Evolutionary conservation across 2,329 filamentous ascomycete species (phyloP), one percentile per base, ranked within the genome.

Genomic region (Trichophyton benhamiae): DNA sequence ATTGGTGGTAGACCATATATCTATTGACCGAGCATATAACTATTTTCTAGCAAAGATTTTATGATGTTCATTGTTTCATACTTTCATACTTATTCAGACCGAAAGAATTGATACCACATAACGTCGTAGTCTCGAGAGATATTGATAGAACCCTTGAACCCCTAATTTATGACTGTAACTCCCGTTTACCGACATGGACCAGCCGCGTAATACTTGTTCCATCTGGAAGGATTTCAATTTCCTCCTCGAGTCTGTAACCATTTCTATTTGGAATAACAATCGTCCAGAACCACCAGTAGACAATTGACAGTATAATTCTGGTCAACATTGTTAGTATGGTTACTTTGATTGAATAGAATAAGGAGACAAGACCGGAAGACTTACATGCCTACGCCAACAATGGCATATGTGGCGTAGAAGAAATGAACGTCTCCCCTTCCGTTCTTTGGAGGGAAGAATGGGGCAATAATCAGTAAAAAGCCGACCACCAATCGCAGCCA

Each of bases 241-340:
- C 78, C 66, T 89, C 86, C 66, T 87, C 83, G 1, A 89, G 72
- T 13, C 70, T 78, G 68, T 87, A 88, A 0, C 80, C 79, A 58
- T 80, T 77, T 72, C 80, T 80, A 48, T 72, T 75, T 1, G 87
- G 87, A 25, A 89, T 69, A 0, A 82, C 65, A 2, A 83, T 76
- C 0, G 85, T 85, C 81, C 83, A 87, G 1, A 87, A 63, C 64
- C 82, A 84, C 87, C 87, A 90, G 68, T 89, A 89, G 0, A 82
- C 0, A 0, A 86, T 68, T 0, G 81, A 85, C 57, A 88, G 74
- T 15, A 27, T 22, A 15, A 52, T 52, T 52, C 60, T 83, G 87
- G 61, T 8, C 0, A 15, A 13, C 22, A 3, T 38, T 13, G 41
- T 70, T 65, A 70, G 46, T 27, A 44, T 17, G 8, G 3, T 38